These are phyloP conservation scores for Bruguiera hainesii DNA, from an alignment of 441 rosid species.

Conservation along the genomic window DNA sequence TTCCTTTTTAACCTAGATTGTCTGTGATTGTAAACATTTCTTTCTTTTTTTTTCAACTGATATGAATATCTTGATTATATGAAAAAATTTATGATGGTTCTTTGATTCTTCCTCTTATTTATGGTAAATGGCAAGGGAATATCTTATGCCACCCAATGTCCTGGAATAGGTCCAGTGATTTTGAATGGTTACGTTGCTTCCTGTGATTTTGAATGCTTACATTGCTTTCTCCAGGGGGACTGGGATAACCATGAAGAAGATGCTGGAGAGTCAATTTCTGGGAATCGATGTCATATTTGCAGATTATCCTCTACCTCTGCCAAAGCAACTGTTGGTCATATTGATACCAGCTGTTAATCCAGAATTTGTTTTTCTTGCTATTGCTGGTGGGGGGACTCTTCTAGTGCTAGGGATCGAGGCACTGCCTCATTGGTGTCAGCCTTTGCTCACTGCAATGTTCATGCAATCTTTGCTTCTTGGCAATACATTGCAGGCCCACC, in stretches of 20 bases:
- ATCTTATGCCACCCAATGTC: no score
- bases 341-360: constrained; percentile 61
- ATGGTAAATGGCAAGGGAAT: no score
- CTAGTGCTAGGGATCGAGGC: constrained; percentile 56
- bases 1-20: neutral
- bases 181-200: no score
- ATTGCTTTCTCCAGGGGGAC: constrained; percentile 45
- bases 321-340: constrained; percentile 47
- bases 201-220: no score
- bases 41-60: no score
- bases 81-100: no score
- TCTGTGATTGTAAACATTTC: no score
- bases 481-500: constrained; percentile 70
- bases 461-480: constrained; percentile 91
- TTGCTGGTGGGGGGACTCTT: constrained; percentile 71
- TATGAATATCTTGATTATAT: no score
- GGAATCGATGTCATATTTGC: constrained; percentile 70
- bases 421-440: constrained; percentile 70
- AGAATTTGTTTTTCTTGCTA: constrained; percentile 53
- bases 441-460: constrained; percentile 48
- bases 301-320: constrained; percentile 63
- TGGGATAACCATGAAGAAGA: constrained; percentile 71
- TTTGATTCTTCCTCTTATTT: no score
- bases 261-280: constrained; percentile 69
- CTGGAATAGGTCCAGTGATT: no score